phyloP scores from a whole-genome alignment of 1,139 yeast genomes.

The Pichia sp. region DNA sequence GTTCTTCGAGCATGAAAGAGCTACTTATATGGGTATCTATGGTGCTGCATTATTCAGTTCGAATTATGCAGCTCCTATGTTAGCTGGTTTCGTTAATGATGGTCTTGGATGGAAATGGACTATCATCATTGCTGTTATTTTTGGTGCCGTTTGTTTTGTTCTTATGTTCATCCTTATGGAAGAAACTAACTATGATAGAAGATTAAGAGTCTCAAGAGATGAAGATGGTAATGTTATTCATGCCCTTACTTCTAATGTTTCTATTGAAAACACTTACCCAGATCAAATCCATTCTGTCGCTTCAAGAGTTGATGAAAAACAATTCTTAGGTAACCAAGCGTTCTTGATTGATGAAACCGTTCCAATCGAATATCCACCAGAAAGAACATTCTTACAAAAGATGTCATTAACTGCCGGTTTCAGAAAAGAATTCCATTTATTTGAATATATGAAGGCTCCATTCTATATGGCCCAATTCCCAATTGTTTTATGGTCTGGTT shows the following conservation, averaged over 20 bases:
- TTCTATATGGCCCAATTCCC: slow-evolving; percentile 48
- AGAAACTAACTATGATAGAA: slow-evolving; percentile 44
- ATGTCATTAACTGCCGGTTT: slow-evolving; percentile 37
- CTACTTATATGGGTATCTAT: slow-evolving; percentile 45
- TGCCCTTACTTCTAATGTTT: slow-evolving; percentile 23
- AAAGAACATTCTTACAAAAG: slow-evolving; percentile 36
- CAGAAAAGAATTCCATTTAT: slow-evolving; percentile 33
- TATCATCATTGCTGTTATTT: slow-evolving; percentile 45
- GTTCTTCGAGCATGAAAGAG: slow-evolving; percentile 52
- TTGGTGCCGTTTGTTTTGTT: slow-evolving; percentile 45
- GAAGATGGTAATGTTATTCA: slow-evolving; percentile 23
- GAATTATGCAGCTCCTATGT: slow-evolving; percentile 43
- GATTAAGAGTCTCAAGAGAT: slow-evolving; percentile 26
- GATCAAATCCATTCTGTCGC: slow-evolving; percentile 2
- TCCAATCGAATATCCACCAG: slow-evolving; percentile 25
- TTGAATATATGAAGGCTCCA: slow-evolving; percentile 39
- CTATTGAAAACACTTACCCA: slow-evolving; percentile 6
- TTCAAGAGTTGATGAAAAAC: slow-evolving; percentile 4
- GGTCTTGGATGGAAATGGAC: slow-evolving; percentile 52
- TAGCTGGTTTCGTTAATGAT: slow-evolving; percentile 48
- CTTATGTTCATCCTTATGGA: slow-evolving; percentile 44
- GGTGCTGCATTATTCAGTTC: slow-evolving; percentile 40
- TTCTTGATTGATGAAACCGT: slow-evolving; percentile 22
- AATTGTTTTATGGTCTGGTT: slow-evolving; percentile 59
- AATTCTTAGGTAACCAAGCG: slow-evolving; percentile 27